A percentile compares a stretch with the other conserved stretches of the same genome.
Conservation (phyloP, 305 asterid genomes). For the Ruellia speciosa region DNA sequence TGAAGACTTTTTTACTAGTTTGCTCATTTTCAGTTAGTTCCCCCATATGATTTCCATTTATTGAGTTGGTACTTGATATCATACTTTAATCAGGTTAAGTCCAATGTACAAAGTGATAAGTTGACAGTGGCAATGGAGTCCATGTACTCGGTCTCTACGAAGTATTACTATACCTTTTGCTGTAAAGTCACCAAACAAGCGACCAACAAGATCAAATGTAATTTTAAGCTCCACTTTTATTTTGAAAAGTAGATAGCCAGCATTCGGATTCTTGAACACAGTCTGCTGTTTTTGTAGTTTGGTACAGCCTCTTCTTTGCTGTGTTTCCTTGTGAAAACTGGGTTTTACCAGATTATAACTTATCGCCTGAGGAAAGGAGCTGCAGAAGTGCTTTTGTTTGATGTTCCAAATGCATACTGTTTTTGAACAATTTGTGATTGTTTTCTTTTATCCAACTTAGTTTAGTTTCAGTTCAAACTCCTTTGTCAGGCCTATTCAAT, state of each 20-base stretch:
- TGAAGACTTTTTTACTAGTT: no score
- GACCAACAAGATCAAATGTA: slow-evolving; percentile 32
- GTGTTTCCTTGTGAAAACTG: slow-evolving; percentile 36
- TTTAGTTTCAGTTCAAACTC: background rate
- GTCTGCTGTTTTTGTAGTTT: no score
- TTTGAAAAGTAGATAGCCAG: background rate
- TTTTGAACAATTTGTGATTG: background rate
- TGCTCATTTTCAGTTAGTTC: no score
- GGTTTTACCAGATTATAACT: slow-evolving; percentile 40
- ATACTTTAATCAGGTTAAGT: no score
- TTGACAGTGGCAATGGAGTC: slow-evolving; percentile 38
- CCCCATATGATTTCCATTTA: no score
- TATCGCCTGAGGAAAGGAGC: slow-evolving; percentile 26
- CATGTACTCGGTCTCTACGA: slow-evolving; percentile 46
- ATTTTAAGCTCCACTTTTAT: background rate
- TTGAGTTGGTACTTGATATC: no score
- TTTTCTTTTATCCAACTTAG: background rate
- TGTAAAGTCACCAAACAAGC: slow-evolving; percentile 27
- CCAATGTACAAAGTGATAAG: no score
- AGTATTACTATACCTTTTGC: slow-evolving; percentile 47
- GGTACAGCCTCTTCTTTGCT: slow-evolving; percentile 18
- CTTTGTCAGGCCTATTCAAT: background rate
- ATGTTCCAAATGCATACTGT: background rate
- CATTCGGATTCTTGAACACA: no score
- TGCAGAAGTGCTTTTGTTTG: slow-evolving; percentile 33